Base-by-base conservation (phyloP, 371 early-diverging fungal species). In the Chytridiales sp. region DNA sequence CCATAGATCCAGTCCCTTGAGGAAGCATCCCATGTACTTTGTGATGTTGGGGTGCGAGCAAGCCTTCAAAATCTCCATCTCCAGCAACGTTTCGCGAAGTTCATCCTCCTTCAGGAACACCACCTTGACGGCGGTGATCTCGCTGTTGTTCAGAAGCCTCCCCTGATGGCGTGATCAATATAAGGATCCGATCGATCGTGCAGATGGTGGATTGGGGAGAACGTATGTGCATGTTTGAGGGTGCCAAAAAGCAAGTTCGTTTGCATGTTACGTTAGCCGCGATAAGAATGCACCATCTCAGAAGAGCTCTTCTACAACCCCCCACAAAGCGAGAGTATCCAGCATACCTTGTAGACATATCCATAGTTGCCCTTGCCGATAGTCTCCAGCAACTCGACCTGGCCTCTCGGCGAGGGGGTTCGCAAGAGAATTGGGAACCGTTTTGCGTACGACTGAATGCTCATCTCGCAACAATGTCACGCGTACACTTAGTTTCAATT, bases 361-460 rank as follows among this genome's bases (percentile, higher is more conserved):
- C 82, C 82, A 61, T 80, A 82, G 67, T 82, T 82, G 41, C 82
- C 82, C 61, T 80, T 80, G 8, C 83, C 83, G 50, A 83, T 78
- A 17, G 77, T 77, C 55, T 83, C 81, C 30, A 83, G 62, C 48
- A 83, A 69, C 54, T 82, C 80, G 32, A 82, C 82, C 58, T 78
- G 73, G 3, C 80, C 82, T 29, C 78, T 48, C n/a, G 80, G 82
- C 21, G 72, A 70, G 6, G 72, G 75, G 27, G 72, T 78, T 52
- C 68, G 50, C 27, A 78, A 66, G 30, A 82, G 72, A 29, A 79
- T 69, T 13, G 82, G 82, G 53, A 82, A 82, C 70, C 75, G 73
- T 44, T 73, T 79, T 36, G 75, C 82, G 57, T 70, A 81, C 52
- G 71, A 72, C 54, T 64, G 66, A 35, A 81, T 66, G 22, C 72